Evolutionary conservation across 2,329 filamentous ascomycete genomes (phyloP).

Genomic region (Aspergillus phoenicis): DNA sequence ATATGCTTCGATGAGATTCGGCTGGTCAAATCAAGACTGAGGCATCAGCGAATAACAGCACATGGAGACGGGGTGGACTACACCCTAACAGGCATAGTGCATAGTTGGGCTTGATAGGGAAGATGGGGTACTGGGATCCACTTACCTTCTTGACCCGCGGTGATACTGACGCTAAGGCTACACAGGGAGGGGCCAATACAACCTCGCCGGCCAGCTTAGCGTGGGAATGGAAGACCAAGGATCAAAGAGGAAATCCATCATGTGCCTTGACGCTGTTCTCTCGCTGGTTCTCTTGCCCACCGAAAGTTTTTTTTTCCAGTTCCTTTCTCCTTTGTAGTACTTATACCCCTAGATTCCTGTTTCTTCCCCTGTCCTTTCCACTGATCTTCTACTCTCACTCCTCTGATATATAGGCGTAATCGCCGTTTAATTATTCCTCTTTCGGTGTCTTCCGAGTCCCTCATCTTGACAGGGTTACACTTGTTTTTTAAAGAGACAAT

Average conservation of each 20-base stretch:
- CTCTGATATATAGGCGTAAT: background rate
- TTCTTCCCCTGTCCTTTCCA: background rate
- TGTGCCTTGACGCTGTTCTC: constrained; percentile 3
- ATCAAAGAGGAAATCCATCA: constrained; percentile 5
- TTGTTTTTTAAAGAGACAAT: too few relatives aligned
- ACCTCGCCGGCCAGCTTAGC: background rate
- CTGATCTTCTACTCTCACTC: background rate
- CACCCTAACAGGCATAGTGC: background rate
- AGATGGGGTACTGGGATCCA: constrained; percentile 5
- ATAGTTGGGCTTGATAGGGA: background rate
- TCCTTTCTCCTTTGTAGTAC: background rate
- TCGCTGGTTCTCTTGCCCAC: background rate
- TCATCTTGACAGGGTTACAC: too few relatives aligned
- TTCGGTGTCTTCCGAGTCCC: too few relatives aligned
- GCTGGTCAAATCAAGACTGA: background rate
- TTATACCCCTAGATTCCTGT: background rate
- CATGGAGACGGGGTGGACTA: background rate
- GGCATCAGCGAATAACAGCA: background rate
- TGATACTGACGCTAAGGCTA: constrained; percentile 5
- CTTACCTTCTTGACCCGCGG: constrained; percentile 3
- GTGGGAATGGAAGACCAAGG: constrained; percentile 4
- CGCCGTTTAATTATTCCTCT: too few relatives aligned
- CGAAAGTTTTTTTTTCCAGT: background rate
- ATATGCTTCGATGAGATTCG: constrained; percentile 6
- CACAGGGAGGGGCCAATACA: constrained; percentile 7